Evolutionary conservation across 2,329 filamentous ascomycete species (phyloP).

Genomic region (Paecilomyces niveus): DNA sequence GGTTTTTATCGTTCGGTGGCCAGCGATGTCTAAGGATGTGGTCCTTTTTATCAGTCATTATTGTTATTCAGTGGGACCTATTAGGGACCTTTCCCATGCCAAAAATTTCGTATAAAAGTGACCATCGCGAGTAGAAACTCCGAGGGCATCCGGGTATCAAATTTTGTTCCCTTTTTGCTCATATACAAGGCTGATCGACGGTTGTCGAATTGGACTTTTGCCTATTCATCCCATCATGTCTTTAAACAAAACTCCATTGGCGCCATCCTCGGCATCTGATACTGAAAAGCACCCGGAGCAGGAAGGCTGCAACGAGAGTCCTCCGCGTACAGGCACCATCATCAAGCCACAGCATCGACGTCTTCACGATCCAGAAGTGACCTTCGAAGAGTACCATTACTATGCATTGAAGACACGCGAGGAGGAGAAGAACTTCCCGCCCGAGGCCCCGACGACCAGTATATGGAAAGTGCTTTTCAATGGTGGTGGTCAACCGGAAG

Average conservation of each 20-base stretch:
- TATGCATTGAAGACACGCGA: conserved; percentile 25
- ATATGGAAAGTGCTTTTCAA: conserved; percentile 1
- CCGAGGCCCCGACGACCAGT: conserved; percentile 1
- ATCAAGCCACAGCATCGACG: conserved; percentile 8
- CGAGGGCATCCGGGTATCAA: not conserved
- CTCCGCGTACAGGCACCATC: not conserved
- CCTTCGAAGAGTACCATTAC: conserved; percentile 31
- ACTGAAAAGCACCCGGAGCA: not conserved
- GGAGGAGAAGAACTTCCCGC: conserved; percentile 18
- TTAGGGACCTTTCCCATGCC: not conserved
- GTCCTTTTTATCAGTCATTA: not conserved
- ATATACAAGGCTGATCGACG: not conserved
- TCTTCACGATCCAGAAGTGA: conserved; percentile 21
- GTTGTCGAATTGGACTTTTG: not conserved
- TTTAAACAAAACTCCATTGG: not conserved
- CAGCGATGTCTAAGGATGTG: not conserved
- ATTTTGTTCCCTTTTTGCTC: not conserved
- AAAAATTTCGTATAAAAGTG: not conserved
- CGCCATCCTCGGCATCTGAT: not conserved
- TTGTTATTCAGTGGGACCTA: not conserved
- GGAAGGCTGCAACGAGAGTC: not conserved
- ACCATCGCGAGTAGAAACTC: not conserved
- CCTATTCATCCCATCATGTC: not conserved
- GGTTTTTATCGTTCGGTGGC: not conserved
- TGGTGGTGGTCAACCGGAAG: not conserved